Conservation (phyloP, 2,329 filamentous ascomycete genomes). For the Seiridium cupressi region DNA sequence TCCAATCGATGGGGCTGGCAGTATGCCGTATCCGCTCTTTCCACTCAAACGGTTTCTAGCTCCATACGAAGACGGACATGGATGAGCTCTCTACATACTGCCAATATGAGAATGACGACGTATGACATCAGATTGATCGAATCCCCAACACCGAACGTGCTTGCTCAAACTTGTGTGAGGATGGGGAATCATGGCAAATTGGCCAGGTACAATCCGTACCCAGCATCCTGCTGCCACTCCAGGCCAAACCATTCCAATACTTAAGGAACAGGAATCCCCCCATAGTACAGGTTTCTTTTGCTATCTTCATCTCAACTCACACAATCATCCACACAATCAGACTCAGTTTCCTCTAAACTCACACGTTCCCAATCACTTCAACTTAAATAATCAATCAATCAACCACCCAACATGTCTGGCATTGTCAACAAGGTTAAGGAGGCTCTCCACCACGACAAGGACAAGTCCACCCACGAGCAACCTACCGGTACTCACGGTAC, state of each 20-base stretch:
- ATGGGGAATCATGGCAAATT: background rate
- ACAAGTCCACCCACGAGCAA: slow-evolving; percentile 30
- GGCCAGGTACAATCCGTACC: background rate
- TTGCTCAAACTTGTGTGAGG: background rate
- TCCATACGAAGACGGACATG: background rate
- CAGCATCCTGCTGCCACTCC: background rate
- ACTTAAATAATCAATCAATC: background rate
- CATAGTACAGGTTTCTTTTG: background rate
- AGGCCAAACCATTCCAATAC: background rate
- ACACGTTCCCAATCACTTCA: background rate
- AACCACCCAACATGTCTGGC: slow-evolving; percentile 48
- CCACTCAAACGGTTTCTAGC: background rate
- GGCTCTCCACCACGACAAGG: slow-evolving; percentile 45
- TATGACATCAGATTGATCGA: background rate
- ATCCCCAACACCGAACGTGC: background rate
- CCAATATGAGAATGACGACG: background rate
- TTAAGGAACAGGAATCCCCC: slow-evolving; percentile 3
- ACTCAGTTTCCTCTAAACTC: background rate
- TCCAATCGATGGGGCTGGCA: background rate
- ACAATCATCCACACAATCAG: background rate
- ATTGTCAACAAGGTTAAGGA: slow-evolving; percentile 62
- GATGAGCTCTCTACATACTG: background rate
- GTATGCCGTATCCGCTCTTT: background rate
- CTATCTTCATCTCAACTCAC: background rate
- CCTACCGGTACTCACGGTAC: slow-evolving; percentile 29